Conservation (phyloP, 169 alveolate species). For the Eimeria sp. region DNA sequence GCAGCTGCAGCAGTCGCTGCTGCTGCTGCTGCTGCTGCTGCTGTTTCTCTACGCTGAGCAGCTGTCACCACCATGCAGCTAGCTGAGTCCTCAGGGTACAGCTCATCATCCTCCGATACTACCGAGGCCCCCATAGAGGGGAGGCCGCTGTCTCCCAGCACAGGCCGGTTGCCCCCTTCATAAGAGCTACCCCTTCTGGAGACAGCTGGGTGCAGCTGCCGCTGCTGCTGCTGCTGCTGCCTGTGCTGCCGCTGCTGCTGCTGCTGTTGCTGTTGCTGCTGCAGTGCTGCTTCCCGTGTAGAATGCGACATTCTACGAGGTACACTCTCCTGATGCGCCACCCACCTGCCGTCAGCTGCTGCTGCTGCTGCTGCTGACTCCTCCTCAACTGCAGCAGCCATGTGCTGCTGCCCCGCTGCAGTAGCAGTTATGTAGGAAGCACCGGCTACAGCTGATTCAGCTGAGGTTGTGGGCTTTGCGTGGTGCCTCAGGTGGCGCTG, state of each 20-base stretch:
- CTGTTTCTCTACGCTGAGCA: constrained; percentile 1
- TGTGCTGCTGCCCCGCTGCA: constrained; percentile 8
- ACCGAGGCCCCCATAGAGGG: neutral
- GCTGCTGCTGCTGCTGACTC: constrained; percentile 20
- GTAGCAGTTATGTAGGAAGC: constrained; percentile 25
- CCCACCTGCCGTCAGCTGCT: constrained; percentile 2
- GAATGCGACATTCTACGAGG: neutral
- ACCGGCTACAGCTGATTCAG: constrained; percentile 14
- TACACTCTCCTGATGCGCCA: neutral
- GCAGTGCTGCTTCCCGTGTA: neutral
- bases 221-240: constrained; percentile 34
- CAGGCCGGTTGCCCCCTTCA: neutral
- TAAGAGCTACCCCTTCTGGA: neutral
- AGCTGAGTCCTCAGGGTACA: constrained; percentile 84
- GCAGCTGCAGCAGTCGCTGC: too few species aligned
- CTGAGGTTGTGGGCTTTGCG: neutral
- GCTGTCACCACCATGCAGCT: constrained; percentile 82
- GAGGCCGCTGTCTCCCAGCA: neutral
- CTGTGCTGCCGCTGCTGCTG: too few species aligned
- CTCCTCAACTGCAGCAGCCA: neutral
- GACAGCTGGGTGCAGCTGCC: neutral
- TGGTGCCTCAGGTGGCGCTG: neutral
- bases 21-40: constrained; percentile 5
- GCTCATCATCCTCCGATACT: constrained; percentile 76
- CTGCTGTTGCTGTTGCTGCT: too few species aligned